A percentile compares a stretch with the other conserved stretches of the same genome.
Conservation (phyloP, 768 basidiomycete species). For the Clavulina sp. region DNA sequence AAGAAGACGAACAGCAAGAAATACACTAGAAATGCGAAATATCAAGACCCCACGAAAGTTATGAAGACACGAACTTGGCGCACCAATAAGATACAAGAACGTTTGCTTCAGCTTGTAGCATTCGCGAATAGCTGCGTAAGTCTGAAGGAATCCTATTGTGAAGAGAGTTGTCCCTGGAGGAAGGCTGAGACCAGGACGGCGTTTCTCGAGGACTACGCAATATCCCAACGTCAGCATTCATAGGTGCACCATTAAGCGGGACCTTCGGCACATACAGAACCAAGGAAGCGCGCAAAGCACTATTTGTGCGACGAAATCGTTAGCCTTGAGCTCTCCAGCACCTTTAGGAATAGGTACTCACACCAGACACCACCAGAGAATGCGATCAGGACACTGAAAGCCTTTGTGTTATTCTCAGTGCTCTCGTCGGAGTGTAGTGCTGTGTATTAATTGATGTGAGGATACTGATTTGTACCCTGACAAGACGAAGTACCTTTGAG, state of each 20-base stretch:
- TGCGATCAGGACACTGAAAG: conserved; percentile 60
- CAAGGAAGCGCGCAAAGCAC: conserved; percentile 54
- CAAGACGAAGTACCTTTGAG: conserved; percentile 44
- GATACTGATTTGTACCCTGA: no score
- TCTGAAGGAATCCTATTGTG: conserved; percentile 53
- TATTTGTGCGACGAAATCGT: conserved; percentile 13
- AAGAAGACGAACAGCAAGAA: conserved; percentile 41
- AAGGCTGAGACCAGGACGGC: conserved; percentile 42
- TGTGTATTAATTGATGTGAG: no score
- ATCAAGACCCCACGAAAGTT: no score
- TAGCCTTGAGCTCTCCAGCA: no score
- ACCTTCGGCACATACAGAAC: no score
- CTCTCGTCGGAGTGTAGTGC: conserved; percentile 43
- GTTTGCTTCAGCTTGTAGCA: conserved; percentile 55
- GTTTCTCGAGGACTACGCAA: conserved; percentile 47
- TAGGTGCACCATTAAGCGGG: no score
- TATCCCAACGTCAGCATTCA: no score
- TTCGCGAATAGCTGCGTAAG: conserved; percentile 41
- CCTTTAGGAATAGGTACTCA: conserved; percentile 24
- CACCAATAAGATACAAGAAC: conserved; percentile 53
- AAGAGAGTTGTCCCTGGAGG: conserved; percentile 37
- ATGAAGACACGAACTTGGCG: no score
- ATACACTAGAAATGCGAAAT: no score
- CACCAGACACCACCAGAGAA: conserved; percentile 65
- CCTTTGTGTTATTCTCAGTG: conserved; percentile 54